These are phyloP conservation scores for Podila minutissima DNA, from an alignment of 192 early-diverging fungal species.

Conservation along the genomic window DNA sequence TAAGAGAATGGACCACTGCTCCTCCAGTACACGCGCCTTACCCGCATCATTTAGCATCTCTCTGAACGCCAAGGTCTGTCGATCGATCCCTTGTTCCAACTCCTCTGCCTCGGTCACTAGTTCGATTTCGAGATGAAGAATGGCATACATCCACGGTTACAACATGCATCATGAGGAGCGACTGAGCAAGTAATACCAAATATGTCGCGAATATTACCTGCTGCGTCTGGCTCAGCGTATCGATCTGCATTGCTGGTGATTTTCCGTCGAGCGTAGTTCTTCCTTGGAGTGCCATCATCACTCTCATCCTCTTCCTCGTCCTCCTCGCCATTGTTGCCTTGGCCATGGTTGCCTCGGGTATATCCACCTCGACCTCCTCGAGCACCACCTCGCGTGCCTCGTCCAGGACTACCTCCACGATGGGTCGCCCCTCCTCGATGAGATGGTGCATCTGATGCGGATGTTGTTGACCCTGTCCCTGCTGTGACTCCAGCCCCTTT, in stretches of 20 bases:
- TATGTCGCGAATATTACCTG: conserved; percentile 13
- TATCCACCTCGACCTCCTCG: conserved; percentile 21
- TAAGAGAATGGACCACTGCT: not conserved
- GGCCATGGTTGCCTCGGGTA: not conserved
- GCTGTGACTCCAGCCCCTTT: conserved; percentile 8
- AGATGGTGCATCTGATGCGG: not conserved
- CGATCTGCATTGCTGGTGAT: conserved; percentile 45
- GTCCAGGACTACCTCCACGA: conserved; percentile 3
- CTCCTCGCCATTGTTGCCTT: not conserved
- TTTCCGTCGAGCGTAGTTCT: conserved; percentile 41
- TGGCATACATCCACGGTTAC: not conserved
- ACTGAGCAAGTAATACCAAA: no score
- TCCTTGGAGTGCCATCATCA: conserved; percentile 12
- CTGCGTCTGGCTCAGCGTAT: conserved; percentile 25
- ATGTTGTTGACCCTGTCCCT: conserved; percentile 10
- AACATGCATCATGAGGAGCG: no score
- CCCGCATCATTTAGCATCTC: conserved; percentile 38
- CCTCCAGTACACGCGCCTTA: not conserved
- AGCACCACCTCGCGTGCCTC: conserved; percentile 15
- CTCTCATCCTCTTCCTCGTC: conserved; percentile 7
- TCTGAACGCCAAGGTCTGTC: conserved; percentile 38
- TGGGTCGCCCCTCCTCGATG: conserved; percentile 5
- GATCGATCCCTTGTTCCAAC: conserved; percentile 48
- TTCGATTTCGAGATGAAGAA: not conserved
- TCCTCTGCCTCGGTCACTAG: conserved; percentile 45